These are phyloP conservation scores for Umbelopsis ramanniana DNA, from an alignment of 192 early-diverging fungal genomes.

Conservation along the genomic window DNA sequence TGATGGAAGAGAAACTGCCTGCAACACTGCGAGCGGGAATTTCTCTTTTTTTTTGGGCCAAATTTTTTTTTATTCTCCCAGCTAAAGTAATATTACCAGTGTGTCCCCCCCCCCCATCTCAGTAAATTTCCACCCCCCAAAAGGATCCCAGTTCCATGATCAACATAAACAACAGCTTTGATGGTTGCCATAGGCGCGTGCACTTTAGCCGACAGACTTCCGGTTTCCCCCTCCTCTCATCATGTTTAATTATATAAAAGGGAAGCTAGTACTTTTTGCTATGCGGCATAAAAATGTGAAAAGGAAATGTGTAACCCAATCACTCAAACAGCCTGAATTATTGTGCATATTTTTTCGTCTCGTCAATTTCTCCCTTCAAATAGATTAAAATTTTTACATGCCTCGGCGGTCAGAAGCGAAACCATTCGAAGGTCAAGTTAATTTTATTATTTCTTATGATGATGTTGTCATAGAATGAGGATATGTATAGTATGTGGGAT, in stretches of 20 bases:
- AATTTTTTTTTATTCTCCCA: too few relatives aligned
- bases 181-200: not conserved
- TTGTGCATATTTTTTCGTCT: too few relatives aligned
- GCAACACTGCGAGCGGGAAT: not conserved
- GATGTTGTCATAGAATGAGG: too few relatives aligned
- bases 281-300: not conserved
- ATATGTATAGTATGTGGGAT: not conserved
- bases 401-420: too few relatives aligned
- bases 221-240: not conserved
- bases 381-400: too few relatives aligned
- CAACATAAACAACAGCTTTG: conserved; percentile 5
- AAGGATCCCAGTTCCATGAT: not conserved
- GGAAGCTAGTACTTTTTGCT: too few relatives aligned
- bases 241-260: not conserved
- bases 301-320: not conserved
- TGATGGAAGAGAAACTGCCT: not conserved
- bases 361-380: too few relatives aligned
- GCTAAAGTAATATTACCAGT: too few relatives aligned
- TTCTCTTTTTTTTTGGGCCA: not conserved
- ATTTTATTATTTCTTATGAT: too few relatives aligned
- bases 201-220: not conserved
- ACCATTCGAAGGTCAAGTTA: too few relatives aligned
- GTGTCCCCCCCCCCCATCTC: not conserved
- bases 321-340: too few relatives aligned
- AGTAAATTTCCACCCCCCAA: not conserved